Base-by-base conservation (phyloP, 139 green algal genomes). In the Chlorella sorokiniana region DNA sequence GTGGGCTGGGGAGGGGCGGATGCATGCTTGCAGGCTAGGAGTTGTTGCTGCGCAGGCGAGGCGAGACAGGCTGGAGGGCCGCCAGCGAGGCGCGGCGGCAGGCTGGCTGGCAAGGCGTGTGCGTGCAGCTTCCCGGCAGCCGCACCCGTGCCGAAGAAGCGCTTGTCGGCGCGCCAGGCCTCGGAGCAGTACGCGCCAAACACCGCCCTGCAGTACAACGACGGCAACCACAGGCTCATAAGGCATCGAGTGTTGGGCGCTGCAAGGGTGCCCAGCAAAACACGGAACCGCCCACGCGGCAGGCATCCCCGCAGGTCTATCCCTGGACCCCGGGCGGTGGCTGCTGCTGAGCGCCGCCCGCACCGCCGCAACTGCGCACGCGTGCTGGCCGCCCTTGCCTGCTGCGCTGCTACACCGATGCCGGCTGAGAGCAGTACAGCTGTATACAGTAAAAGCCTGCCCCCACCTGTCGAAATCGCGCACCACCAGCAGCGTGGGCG, bases 161-260 rank as follows among this genome's bases (percentile, higher is more conserved):
- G 80, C n/a, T 70, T 75, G 54, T 69, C 65, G 5, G 81, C 25
- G n/a, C 75, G 77, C 84, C 84, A 88, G 25, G 84, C 40, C 68
- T 88, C 84, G 3, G 79, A 86, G 64, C 84, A 88, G 33, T 80
- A 88, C 11, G 80, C 75, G 20, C 84, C 84, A 81, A 88, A 86
- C 42, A 88, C 70, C 23, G 74, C 25, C 62, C 82, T 84, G 79
- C 41, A 64, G 45, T 23, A 37, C 71, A 40, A 41, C 29, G 48
- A n/a, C 31, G 48, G 1, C 29, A 51, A n/a, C n/a, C n/a, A n/a
- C n/a, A n/a, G n/a, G n/a, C n/a, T n/a, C n/a, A n/a, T n/a, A n/a
- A n/a, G n/a, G n/a, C n/a, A n/a, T n/a, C n/a, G n/a, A n/a, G n/a
- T n/a, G n/a, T n/a, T n/a, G n/a, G n/a, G n/a, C n/a, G n/a, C n/a